Evolutionary conservation across 176 grass and related monocot genomes (phyloP).

Genomic region (Oryza rufipogon): DNA sequence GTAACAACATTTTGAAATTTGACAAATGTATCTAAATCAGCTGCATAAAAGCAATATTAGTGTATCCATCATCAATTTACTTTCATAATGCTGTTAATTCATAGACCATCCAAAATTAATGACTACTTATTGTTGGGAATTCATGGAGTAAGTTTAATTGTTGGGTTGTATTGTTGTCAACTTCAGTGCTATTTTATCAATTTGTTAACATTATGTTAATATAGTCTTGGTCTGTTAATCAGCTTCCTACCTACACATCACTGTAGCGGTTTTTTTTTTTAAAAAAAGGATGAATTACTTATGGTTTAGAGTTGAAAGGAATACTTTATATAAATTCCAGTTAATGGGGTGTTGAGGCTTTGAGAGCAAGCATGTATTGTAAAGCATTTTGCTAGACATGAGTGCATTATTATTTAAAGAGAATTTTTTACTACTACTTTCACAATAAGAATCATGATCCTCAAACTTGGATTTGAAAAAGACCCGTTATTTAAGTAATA

Average conservation of each 20-base stretch:
- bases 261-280: neutral
- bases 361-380: neutral
- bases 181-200: slow-evolving; percentile 22
- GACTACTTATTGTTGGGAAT: neutral
- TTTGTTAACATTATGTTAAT: neutral
- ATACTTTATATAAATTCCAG: neutral
- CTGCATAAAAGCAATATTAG: neutral
- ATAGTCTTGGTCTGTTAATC: neutral
- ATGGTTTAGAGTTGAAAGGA: neutral
- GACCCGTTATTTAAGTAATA: neutral
- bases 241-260: neutral
- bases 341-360: neutral
- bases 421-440: neutral
- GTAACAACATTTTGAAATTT: neutral
- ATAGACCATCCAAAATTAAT: neutral
- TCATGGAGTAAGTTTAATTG: neutral
- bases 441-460: neutral
- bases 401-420: neutral
- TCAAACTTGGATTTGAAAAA: neutral
- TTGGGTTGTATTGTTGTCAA: neutral
- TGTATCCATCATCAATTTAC: neutral
- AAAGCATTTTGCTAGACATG: neutral
- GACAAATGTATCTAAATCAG: neutral
- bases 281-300: neutral
- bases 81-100: slow-evolving; percentile 1